Base-by-base conservation (phyloP, 257 asterid genomes). In the Solanum commersonii region DNA sequence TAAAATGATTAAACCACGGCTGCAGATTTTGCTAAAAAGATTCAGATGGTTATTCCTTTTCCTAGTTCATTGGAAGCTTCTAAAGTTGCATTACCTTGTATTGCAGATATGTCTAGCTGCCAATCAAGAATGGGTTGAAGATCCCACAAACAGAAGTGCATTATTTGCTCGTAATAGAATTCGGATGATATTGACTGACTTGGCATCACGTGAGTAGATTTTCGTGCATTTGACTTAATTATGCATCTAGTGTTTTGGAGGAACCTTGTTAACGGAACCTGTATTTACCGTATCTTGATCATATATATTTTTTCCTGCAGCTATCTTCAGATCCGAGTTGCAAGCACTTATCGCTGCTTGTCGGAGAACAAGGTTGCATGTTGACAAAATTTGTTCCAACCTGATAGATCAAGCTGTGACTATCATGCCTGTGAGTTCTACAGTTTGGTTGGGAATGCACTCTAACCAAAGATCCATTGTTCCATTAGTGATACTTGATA, bases 111-210 rank as follows among this genome's bases (percentile, higher is more conserved):
- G 98, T 87, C 91, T 74, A 87, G 93, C 90, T 84, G 92, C 89
- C 85, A 91, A 93, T 91, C 98, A 91, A 89, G 93, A 91, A 87
- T 97, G 98, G 98, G 96, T 97, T 87, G 99, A 96, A 91, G 99
- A 97, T 93, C 99, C 99, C 52, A 96, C 99, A 33, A 97, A 97
- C 85, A 91, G 79, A 91, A 97, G 94, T 88, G 88, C 92, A 70
- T 67, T 93, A 77, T 97, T 93, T 90, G 93, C 94, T 90, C 99
- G 99, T 89, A 97, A 97, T 87, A 92, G 98, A 93, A 97, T 97
- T 94, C 93, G 99, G 87, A 91, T 92, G 93, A 90, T 93, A 77
- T 88, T 97, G 88, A 89, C 78, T 72, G 87, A 88, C 87, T 40
- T 93, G 87, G 88, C 96, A 87, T 92, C 98, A 27, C 23, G 98